Conservation (phyloP, 73 alveolate genomes). For the Paramecium sexaurelia region DNA sequence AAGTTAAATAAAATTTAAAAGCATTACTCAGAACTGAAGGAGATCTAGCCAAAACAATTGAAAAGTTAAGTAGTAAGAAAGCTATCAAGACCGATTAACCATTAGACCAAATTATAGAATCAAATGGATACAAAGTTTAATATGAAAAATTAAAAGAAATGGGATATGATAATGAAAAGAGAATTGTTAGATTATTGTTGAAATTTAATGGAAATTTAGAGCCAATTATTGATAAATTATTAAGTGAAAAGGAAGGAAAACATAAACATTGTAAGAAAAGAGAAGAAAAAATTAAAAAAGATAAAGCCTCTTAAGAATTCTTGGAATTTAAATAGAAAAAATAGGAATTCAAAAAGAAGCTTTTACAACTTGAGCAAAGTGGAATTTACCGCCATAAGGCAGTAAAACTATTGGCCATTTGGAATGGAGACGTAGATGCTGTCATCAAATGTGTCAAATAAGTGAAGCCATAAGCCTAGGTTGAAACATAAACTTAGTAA, state of each 20-base stretch:
- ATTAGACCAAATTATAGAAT: neutral
- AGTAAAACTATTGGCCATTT: constrained; percentile 44
- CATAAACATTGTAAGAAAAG: neutral
- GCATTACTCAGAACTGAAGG: constrained; percentile 41
- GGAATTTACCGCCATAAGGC: constrained; percentile 38
- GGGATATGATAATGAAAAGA: constrained; percentile 33
- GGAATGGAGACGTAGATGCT: constrained; percentile 29
- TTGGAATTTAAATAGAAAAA: neutral
- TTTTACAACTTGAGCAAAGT: neutral
- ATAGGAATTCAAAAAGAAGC: constrained; percentile 12
- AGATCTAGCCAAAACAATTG: constrained; percentile 6
- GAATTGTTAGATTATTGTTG: neutral
- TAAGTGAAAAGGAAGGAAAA: neutral
- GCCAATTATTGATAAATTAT: neutral
- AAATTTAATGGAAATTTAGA: constrained; percentile 34
- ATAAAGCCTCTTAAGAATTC: neutral
- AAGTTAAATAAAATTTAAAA: neutral
- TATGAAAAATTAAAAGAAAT: constrained; percentile 15
- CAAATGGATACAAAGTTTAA: constrained; percentile 37
- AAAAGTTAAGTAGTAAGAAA: neutral
- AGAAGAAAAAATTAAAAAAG: neutral
- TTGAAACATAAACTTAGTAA: neutral
- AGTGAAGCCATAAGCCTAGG: neutral
- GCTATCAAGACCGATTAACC: neutral
- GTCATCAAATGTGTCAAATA: constrained; percentile 27